These are phyloP conservation scores for Podila horticola DNA, from an alignment of 192 early-diverging fungal species.

Conservation along the genomic window DNA sequence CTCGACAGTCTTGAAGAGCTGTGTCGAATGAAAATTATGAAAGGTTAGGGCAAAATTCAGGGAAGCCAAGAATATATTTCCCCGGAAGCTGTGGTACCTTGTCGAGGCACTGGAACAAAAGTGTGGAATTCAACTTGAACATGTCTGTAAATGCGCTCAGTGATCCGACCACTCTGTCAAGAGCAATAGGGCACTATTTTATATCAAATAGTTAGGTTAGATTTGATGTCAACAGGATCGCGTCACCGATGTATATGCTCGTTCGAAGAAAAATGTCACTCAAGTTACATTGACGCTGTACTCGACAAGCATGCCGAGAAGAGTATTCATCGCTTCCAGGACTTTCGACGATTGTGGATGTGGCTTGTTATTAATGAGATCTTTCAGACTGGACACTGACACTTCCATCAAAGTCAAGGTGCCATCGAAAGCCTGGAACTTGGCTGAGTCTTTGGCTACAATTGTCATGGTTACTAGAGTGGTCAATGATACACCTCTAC, in stretches of 20 bases:
- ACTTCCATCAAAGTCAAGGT: conserved; percentile 40
- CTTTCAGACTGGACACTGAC: conserved; percentile 30
- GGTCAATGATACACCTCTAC: background rate
- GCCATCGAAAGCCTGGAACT: conserved; percentile 32
- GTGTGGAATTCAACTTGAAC: conserved; percentile 39
- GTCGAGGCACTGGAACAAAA: conserved; percentile 35
- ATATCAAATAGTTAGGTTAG: background rate
- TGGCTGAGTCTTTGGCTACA: conserved; percentile 17
- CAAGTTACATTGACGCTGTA: conserved; percentile 21
- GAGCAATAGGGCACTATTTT: conserved; percentile 10
- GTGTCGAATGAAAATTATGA: background rate
- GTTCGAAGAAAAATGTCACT: background rate
- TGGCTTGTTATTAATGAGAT: conserved; percentile 18
- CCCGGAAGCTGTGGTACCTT: conserved; percentile 12
- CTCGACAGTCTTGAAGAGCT: conserved; percentile 42
- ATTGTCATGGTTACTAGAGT: background rate
- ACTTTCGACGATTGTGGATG: conserved; percentile 25
- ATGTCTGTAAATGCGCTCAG: conserved; percentile 29
- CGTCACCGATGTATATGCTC: background rate
- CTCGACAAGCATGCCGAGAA: conserved; percentile 28
- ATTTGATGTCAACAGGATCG: background rate
- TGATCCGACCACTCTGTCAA: conserved; percentile 24
- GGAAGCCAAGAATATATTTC: background rate
- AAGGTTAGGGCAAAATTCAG: background rate
- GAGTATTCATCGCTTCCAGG: conserved; percentile 26